A percentile compares a stretch with the other conserved stretches of the same genome.
Evolutionary conservation across 2,329 filamentous ascomycete species (phyloP).

Genomic region (Diaporthe capsici): DNA sequence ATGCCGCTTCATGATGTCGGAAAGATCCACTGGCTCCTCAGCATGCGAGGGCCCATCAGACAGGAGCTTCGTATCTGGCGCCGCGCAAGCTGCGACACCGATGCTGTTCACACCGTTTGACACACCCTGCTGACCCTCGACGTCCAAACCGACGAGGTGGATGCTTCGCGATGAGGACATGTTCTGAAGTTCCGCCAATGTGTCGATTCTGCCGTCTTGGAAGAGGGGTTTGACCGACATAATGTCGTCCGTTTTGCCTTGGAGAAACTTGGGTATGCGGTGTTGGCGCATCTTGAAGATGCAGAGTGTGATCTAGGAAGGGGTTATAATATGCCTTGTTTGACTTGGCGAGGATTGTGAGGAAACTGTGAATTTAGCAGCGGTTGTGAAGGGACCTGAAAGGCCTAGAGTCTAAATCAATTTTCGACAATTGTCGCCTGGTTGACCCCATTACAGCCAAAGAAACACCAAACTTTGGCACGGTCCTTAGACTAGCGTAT

Average conservation of each 20-base stretch:
- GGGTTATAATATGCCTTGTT: not conserved
- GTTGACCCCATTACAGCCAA: too few relatives aligned
- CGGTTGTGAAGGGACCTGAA: not conserved
- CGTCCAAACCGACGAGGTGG: not conserved
- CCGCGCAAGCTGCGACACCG: not conserved
- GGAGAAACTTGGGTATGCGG: not conserved
- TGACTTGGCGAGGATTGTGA: not conserved
- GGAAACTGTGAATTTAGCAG: not conserved
- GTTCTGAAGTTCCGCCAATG: not conserved
- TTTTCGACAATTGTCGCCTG: too few relatives aligned
- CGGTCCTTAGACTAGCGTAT: not conserved
- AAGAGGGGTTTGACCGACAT: not conserved
- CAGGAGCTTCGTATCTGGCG: not conserved
- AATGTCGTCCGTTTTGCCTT: not conserved
- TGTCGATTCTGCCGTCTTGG: not conserved
- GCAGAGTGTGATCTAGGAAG: not conserved
- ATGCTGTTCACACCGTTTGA: not conserved
- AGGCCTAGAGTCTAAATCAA: not conserved
- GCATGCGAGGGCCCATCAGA: not conserved
- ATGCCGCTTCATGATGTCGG: not conserved
- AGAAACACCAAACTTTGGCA: not conserved
- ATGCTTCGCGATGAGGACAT: not conserved
- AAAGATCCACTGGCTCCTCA: not conserved
- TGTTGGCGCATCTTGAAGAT: not conserved
- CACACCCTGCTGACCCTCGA: not conserved